Percentiles rank a stretch among this genome's conserved stretches.
Conservation (phyloP, 1,139 yeast genomes). For the Nakaseomyces glabratus region DNA sequence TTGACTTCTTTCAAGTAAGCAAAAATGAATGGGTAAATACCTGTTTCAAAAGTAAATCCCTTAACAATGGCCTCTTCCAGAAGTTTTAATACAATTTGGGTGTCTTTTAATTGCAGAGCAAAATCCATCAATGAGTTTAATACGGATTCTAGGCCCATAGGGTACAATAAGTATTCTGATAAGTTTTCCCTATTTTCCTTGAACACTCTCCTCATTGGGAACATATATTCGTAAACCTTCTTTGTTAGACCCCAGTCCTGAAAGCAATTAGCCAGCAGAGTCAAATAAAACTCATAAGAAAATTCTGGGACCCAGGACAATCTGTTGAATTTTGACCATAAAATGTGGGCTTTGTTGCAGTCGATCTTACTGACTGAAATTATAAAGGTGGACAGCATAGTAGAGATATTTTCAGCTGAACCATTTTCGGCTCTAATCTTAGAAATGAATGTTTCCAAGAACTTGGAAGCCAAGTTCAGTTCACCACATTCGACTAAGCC, state of each 20-base stretch:
- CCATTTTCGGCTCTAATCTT: constrained; percentile 31
- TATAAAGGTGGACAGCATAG: constrained; percentile 30
- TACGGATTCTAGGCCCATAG: constrained; percentile 21
- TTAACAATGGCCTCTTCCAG: constrained; percentile 34
- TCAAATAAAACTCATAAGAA: constrained; percentile 33
- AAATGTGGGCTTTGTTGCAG: constrained; percentile 28
- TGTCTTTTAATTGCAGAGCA: constrained; percentile 30
- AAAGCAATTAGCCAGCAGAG: constrained; percentile 28
- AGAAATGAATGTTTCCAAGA: constrained; percentile 39
- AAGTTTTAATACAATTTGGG: constrained; percentile 30
- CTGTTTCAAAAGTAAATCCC: constrained; percentile 26
- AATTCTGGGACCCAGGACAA: constrained; percentile 36
- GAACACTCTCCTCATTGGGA: constrained; percentile 25
- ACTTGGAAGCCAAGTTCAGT: constrained; percentile 42
- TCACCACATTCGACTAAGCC: constrained; percentile 45
- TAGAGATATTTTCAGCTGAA: constrained; percentile 25
- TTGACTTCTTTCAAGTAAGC: constrained; percentile 25
- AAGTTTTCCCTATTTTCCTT: constrained; percentile 11
- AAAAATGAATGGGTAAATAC: constrained; percentile 30
- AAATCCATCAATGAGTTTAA: constrained; percentile 25
- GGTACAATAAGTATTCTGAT: constrained; percentile 22
- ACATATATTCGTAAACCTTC: constrained; percentile 31
- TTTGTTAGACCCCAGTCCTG: constrained; percentile 29
- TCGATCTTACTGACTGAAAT: constrained; percentile 31
- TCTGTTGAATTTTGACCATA: constrained; percentile 32